Base-by-base conservation (phyloP, 2,329 filamentous ascomycete species). In the Xylariaceae sp. region DNA sequence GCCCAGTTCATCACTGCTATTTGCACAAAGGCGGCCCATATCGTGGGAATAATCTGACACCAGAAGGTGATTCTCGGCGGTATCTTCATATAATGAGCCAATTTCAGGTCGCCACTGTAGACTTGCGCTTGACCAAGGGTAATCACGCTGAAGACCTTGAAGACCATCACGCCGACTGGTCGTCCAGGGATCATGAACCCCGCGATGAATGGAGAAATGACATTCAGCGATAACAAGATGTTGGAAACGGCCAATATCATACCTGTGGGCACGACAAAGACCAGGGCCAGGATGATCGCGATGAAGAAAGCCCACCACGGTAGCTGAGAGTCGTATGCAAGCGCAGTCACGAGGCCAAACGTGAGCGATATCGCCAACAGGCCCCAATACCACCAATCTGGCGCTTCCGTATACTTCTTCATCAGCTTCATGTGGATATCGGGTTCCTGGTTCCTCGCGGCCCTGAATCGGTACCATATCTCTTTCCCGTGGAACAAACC, bases 151-250 rank as follows among this genome's bases (percentile, higher is more conserved):
- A 77, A 82, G 1, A 80, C 80, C 66, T 82, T 82, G 74, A 83
- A 82, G 56, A 82, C 71, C 80, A 84, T 83, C 68, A 82, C 78
- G 2, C 76, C 80, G 57, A 83, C 77, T 0, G 81, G 80, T 5
- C 73, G 72, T 1, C 82, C 85, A 0, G 84, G 83, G 58, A 82
- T 77, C 72, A 86, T 80, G 67, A 85, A 86, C 1, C 82, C 82
- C 4, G 82, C 78, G 23, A 84, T 74, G 64, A 82, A 81, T 52
- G 80, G 78, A 0, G 79, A 77, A 37, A 83, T 72, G 39, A 84
- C 80, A 53, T 83, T 83, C 13, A 84, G 67, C 0, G 77, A 78
- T 15, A 82, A 71, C 45, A 73, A 65, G 11, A 82, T 77, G 66
- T 82, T 83, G 13, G 80, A 82, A 10, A 80, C 76, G 2, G 77